Percentiles rank a stretch among this genome's conserved stretches.
Conservation (phyloP, 1,139 yeast species). For the Wickerhamiella infanticola region DNA sequence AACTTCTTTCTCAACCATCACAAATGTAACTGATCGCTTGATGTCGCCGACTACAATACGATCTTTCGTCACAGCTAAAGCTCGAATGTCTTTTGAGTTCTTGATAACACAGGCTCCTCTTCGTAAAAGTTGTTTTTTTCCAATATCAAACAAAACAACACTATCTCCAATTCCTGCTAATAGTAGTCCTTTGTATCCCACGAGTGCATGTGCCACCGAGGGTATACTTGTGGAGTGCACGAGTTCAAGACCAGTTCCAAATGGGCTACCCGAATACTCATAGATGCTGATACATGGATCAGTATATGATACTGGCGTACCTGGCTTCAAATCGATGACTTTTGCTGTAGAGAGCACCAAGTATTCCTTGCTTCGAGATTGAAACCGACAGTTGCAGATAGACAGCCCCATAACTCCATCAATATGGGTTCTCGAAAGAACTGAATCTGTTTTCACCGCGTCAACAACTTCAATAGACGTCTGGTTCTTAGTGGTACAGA, state of each 20-base stretch:
- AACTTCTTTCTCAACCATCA: constrained; percentile 27
- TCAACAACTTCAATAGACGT: constrained; percentile 25
- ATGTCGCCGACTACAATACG: constrained; percentile 57
- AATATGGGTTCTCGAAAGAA: constrained; percentile 26
- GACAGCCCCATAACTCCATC: constrained; percentile 31
- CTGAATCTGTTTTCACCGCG: constrained; percentile 18
- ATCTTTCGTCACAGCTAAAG: constrained; percentile 38
- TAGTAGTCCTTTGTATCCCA: constrained; percentile 44
- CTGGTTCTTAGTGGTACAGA: constrained; percentile 37
- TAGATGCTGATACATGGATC: constrained; percentile 32
- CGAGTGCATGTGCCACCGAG: constrained; percentile 34
- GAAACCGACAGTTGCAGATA: constrained; percentile 26
- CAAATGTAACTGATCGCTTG: constrained; percentile 47
- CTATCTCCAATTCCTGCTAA: constrained; percentile 42
- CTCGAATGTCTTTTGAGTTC: constrained; percentile 32
- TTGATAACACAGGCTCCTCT: constrained; percentile 33
- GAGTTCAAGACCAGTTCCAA: constrained; percentile 30
- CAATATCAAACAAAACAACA: constrained; percentile 55
- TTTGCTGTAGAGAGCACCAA: constrained; percentile 37
- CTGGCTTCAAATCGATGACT: constrained; percentile 28
- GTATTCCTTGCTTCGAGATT: constrained; percentile 24
- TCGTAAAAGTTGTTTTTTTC: constrained; percentile 61
- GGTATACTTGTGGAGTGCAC: constrained; percentile 51
- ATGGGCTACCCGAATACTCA: constrained; percentile 22
- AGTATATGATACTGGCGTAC: constrained; percentile 16